Evolutionary conservation across 768 basidiomycete genomes (phyloP).

Genomic region (Xanthoconium stramineum): DNA sequence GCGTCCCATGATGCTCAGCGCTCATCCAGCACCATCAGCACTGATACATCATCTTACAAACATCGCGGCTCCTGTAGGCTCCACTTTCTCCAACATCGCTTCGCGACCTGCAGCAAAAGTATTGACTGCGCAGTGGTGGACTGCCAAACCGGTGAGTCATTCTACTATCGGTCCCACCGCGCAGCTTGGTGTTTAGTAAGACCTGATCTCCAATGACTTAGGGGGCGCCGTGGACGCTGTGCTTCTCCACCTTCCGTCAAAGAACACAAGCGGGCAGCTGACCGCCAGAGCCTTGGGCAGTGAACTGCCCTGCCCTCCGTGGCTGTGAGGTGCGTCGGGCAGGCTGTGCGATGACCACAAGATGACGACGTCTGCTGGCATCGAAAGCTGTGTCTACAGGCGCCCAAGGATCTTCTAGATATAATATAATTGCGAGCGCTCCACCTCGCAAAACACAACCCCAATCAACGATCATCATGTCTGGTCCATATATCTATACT

Average conservation of each 20-base stretch:
- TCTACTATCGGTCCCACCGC: background rate
- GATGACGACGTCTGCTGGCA: background rate
- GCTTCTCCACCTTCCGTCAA: background rate
- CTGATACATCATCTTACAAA: no score
- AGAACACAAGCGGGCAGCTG: background rate
- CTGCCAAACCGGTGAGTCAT: background rate
- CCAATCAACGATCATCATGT: slow-evolving; percentile 29
- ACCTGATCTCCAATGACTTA: background rate
- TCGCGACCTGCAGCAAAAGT: no score
- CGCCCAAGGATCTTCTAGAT: slow-evolving; percentile 14
- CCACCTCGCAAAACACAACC: background rate
- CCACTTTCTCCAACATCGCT: no score
- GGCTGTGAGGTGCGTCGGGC: slow-evolving; percentile 18
- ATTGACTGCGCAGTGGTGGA: no score
- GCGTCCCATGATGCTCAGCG: no score
- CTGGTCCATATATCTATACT: slow-evolving; percentile 42
- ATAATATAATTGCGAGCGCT: slow-evolving; percentile 1
- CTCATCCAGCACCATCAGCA: no score
- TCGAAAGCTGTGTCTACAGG: slow-evolving; percentile 11
- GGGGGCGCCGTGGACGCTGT: background rate
- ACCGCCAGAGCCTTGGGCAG: background rate
- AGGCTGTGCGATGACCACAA: slow-evolving; percentile 12
- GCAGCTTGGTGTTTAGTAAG: background rate
- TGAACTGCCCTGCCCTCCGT: slow-evolving; percentile 1
- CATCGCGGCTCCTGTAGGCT: no score